Evolutionary conservation across 495 filamentous ascomycete species (phyloP), one percentile per base, ranked within the genome.

Genomic region (Penicillium atrosanguineum): DNA sequence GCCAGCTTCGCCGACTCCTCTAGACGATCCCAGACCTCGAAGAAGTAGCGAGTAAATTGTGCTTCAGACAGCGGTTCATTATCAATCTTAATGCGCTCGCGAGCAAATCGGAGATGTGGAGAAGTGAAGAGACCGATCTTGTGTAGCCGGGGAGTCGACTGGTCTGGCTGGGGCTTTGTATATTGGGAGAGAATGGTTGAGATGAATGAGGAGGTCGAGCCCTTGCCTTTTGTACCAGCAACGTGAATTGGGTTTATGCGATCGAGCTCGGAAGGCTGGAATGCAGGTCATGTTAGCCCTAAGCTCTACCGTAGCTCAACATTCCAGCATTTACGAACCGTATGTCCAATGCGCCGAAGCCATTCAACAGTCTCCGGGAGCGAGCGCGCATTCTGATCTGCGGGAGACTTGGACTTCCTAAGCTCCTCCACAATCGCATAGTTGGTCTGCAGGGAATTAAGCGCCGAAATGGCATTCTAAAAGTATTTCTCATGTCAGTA

Each of bases 211-310:
- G 74, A 72, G 38, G 75, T 75, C 36, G 74, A 74, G 40, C 92
- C 92, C 72, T 97, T 97, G 52, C 92, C 92, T 74, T 97, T 97
- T 12, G 91, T 96, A 37, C 92, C 92, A 12, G 91, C 87, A 19
- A 97, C 85, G 63, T 97, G 92, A 12, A 95, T 72, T 28, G 84
- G 76, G 57, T 91, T 91, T 34, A 97, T 72, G 4, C 73, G 74
- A 56, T 89, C 79, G 50, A 97, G 80, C 65, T 96, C 91, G 20
- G 75, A 78, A n/a, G 86, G 81, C 87, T 88, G 65, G 40, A 39
- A 6, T 37, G 9, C 36, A 18, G 29, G 16, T 51, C 49, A 55
- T 26, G 52, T 61, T 39, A 60, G 51, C 41, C 58, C 36, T 39
- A 1, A 4, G 4, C 26, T 15, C 46, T 14, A 18, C 23, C n/a